Conservation (phyloP, 2,329 filamentous ascomycete species). For the Zasmidium citrigriseum region DNA sequence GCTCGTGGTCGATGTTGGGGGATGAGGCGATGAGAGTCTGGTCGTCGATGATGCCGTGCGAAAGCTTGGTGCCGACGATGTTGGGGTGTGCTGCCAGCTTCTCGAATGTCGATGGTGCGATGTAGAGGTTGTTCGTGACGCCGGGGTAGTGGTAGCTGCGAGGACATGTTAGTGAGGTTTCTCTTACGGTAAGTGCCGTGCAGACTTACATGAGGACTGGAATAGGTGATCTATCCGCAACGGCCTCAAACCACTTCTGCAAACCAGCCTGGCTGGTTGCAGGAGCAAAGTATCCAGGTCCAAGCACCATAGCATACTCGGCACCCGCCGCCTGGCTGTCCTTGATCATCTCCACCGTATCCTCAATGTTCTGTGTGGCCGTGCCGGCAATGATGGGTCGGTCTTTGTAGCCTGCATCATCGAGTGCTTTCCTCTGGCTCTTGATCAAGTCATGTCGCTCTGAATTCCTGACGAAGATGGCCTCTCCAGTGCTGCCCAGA, state of each 20-base stretch:
- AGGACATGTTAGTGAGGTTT: not conserved
- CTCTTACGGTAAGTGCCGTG: not conserved
- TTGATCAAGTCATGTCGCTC: constrained; percentile 59
- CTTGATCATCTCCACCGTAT: constrained; percentile 59
- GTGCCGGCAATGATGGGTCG: constrained; percentile 66
- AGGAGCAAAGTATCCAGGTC: constrained; percentile 65
- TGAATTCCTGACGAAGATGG: constrained; percentile 60
- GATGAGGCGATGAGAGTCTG: constrained; percentile 62
- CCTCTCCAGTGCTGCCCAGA: constrained; percentile 65
- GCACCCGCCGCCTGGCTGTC: constrained; percentile 60
- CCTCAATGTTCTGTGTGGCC: constrained; percentile 62
- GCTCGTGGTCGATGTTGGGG: constrained; percentile 59
- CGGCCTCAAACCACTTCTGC: constrained; percentile 60
- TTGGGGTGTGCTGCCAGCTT: constrained; percentile 63
- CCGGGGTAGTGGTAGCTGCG: constrained; percentile 65
- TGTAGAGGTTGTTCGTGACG: constrained; percentile 65
- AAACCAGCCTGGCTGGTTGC: constrained; percentile 61
- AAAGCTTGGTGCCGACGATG: constrained; percentile 70
- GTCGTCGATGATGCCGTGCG: constrained; percentile 66
- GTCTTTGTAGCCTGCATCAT: constrained; percentile 57
- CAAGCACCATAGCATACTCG: constrained; percentile 63
- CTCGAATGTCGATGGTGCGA: constrained; percentile 60
- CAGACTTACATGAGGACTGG: constrained; percentile 61
- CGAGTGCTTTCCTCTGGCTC: constrained; percentile 58
- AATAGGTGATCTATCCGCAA: constrained; percentile 62